These are phyloP conservation scores for Nicotiana paniculata DNA, from an alignment of 257 asterid genomes.

Conservation along the genomic window DNA sequence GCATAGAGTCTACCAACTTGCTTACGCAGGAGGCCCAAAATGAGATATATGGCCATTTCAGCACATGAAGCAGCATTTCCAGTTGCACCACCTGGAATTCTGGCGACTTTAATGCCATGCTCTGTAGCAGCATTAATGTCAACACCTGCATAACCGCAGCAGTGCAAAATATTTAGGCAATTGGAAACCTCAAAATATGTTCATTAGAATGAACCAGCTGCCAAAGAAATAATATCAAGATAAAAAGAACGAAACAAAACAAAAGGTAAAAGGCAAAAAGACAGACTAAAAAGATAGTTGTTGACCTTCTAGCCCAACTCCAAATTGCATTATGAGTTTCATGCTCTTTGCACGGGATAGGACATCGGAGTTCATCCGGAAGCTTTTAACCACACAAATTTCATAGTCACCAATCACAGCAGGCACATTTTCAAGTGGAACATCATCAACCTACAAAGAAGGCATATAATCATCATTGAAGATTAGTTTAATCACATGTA, in stretches of 20 bases:
- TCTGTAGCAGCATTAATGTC: constrained; percentile 77
- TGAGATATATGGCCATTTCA: constrained; percentile 91
- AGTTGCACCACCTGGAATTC: constrained; percentile 71
- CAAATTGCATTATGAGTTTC: constrained; percentile 96
- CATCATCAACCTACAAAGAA: constrained; percentile 61
- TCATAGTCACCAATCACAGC: constrained; percentile 67
- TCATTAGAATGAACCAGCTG: background rate
- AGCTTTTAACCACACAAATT: constrained; percentile 61
- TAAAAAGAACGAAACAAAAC: background rate
- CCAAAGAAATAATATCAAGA: background rate
- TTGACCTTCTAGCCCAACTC: constrained; percentile 94
- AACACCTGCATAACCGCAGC: constrained; percentile 39
- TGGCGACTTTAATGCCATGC: constrained; percentile 85
- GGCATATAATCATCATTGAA: background rate
- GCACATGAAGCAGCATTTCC: constrained; percentile 98
- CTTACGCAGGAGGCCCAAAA: constrained; percentile 95
- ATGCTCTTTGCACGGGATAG: constrained; percentile 62
- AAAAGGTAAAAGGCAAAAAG: background rate
- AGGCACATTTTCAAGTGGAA: constrained; percentile 56
- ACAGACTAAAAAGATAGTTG: constrained; percentile 12
- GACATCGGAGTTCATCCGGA: constrained; percentile 60
- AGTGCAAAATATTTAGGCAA: background rate
- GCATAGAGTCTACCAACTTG: constrained; percentile 56
- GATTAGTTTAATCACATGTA: background rate
- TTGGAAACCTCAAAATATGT: background rate